Evolutionary conservation across 345 rosid genomes (phyloP).

Genomic region (Pseudoturritis turrita): DNA sequence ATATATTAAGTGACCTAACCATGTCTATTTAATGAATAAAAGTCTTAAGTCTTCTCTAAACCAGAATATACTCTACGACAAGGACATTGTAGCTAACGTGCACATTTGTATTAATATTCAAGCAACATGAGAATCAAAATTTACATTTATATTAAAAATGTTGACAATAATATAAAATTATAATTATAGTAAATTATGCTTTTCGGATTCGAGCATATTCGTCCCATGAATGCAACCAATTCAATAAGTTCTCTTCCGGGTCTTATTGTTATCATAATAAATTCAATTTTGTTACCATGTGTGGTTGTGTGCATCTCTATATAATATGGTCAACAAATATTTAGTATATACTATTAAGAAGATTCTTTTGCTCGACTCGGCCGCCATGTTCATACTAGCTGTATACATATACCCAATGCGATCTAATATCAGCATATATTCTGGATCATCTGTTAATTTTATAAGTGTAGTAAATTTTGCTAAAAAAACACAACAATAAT

Average conservation of each 20-base stretch:
- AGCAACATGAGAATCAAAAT: constrained; percentile 16
- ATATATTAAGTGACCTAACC: constrained; percentile 24
- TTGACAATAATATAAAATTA: neutral
- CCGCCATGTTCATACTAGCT: constrained; percentile 31
- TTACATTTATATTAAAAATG: neutral
- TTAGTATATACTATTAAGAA: constrained; percentile 15
- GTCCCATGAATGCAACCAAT: constrained; percentile 29
- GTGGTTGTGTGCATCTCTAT: constrained; percentile 16
- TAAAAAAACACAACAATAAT: neutral
- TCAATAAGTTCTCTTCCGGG: constrained; percentile 19
- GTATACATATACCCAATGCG: neutral
- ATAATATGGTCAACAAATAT: constrained; percentile 10
- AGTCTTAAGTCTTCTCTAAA: constrained; percentile 25
- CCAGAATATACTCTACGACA: constrained; percentile 30
- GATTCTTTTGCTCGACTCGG: constrained; percentile 24
- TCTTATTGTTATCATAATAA: constrained; percentile 10
- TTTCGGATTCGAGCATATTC: constrained; percentile 27
- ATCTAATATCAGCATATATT: neutral
- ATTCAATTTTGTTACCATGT: constrained; percentile 14
- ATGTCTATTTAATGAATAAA: constrained; percentile 10
- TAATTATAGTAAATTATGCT: constrained; percentile 11
- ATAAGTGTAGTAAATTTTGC: neutral
- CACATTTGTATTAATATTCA: constrained; percentile 11
- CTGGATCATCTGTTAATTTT: neutral
- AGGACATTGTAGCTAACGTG: constrained; percentile 28